These are phyloP conservation scores for Helotiales sp. DNA, from an alignment of 2,329 filamentous ascomycete species.

Conservation along the genomic window DNA sequence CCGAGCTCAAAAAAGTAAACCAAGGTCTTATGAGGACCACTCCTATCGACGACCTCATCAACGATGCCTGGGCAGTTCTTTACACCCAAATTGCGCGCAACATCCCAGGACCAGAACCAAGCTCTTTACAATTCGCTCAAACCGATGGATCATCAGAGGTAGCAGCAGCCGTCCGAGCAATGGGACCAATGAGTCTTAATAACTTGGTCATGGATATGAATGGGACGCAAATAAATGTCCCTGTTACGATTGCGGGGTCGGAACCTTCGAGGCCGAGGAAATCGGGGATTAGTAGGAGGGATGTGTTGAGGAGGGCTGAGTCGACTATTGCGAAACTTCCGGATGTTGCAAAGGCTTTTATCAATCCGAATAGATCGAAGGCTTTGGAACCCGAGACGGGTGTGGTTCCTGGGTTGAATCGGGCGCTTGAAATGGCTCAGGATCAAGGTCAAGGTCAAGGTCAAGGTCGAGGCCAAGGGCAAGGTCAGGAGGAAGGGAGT, in stretches of 20 bases:
- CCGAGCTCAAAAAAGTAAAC: slow-evolving; percentile 78
- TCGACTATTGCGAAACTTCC: slow-evolving; percentile 51
- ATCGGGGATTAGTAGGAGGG: slow-evolving; percentile 36
- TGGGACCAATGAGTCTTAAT: slow-evolving; percentile 35
- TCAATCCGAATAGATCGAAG: no score
- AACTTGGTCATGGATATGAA: slow-evolving; percentile 36
- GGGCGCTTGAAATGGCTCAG: no score
- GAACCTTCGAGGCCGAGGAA: slow-evolving; percentile 30
- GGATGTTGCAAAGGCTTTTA: slow-evolving; percentile 23
- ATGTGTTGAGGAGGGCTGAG: slow-evolving; percentile 62
- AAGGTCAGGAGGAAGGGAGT: no score
- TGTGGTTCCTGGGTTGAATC: no score
- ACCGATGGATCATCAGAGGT: slow-evolving; percentile 39
- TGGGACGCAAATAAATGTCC: slow-evolving; percentile 26
- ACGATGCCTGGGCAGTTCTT: slow-evolving; percentile 80
- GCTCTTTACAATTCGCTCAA: slow-evolving; percentile 46
- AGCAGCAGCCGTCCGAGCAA: slow-evolving; percentile 3
- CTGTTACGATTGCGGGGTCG: slow-evolving; percentile 25
- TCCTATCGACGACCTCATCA: slow-evolving; percentile 89
- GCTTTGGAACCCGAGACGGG: no score
- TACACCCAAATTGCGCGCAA: slow-evolving; percentile 66
- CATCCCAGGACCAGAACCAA: slow-evolving; percentile 42
- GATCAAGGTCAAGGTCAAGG: no score
- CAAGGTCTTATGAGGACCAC: slow-evolving; percentile 82
- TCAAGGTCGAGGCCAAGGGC: no score